A percentile compares a stretch with the other conserved stretches of the same genome.
Evolutionary conservation across 177 flowering plant species (phyloP).

Genomic region (Telopea speciosissima): DNA sequence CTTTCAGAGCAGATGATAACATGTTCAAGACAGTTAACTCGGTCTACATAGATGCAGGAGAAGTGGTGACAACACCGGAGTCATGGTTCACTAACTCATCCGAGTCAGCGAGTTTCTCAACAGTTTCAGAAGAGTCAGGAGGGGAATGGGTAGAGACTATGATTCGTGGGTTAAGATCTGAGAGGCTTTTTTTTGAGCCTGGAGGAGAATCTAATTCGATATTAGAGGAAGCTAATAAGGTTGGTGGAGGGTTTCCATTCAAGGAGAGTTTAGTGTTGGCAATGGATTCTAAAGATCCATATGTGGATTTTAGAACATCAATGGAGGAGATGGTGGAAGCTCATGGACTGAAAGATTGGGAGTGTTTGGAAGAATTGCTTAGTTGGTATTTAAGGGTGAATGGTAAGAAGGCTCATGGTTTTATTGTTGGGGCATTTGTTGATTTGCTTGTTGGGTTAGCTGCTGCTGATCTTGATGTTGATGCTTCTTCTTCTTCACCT

Average conservation of each 20-base stretch:
- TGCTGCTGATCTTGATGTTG: constrained; percentile 5
- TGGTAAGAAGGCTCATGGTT: constrained; percentile 56
- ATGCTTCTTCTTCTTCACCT: background rate
- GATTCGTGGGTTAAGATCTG: constrained; percentile 48
- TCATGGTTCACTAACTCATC: constrained; percentile 31
- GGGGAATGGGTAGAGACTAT: constrained; percentile 35
- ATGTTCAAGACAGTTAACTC: constrained; percentile 46
- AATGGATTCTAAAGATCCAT: constrained; percentile 71
- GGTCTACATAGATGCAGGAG: constrained; percentile 26
- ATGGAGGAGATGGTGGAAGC: constrained; percentile 95
- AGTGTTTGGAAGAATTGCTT: constrained; percentile 56
- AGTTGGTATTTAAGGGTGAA: constrained; percentile 64
- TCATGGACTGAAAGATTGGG: constrained; percentile 66
- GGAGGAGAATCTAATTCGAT: constrained; percentile 57
- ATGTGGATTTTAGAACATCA: constrained; percentile 58
- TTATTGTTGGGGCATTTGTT: constrained; percentile 71
- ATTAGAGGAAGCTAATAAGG: constrained; percentile 22
- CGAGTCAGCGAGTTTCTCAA: constrained; percentile 29
- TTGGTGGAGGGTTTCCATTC: constrained; percentile 16
- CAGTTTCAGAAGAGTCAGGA: constrained; percentile 21
- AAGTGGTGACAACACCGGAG: constrained; percentile 11
- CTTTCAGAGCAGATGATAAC: constrained; percentile 43
- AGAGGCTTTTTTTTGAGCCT: constrained; percentile 72
- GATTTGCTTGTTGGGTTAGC: constrained; percentile 55
- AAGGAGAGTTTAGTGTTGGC: constrained; percentile 45